phyloP scores from a whole-genome alignment of 2,329 filamentous ascomycete species.

The Cordyceps fumosorosea region DNA sequence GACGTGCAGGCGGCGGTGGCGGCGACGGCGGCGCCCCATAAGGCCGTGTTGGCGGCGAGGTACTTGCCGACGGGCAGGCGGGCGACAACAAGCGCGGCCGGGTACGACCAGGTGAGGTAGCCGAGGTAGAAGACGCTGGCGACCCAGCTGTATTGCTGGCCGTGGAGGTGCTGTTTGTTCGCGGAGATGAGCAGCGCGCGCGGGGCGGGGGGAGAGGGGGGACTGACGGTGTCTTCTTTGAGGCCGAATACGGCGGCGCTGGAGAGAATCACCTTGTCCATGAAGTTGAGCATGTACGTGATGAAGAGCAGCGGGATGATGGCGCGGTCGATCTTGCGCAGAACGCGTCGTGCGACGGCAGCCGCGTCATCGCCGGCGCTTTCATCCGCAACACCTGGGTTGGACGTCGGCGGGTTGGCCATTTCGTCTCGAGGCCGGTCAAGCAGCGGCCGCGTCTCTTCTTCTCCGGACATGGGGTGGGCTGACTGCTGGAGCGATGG shows the following conservation, averaged over 20 bases:
- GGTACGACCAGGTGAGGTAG: constrained; percentile 45
- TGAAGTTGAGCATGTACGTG: constrained; percentile 54
- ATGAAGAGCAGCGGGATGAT: constrained; percentile 51
- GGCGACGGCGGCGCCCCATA: constrained; percentile 44
- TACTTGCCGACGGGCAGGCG: constrained; percentile 42
- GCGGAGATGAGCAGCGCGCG: no score
- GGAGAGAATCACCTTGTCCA: constrained; percentile 53
- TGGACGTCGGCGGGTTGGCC: not conserved
- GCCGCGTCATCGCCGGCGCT: constrained; percentile 13
- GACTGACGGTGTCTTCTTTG: constrained; percentile 36
- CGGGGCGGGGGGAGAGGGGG: not conserved
- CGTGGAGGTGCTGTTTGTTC: constrained; percentile 21
- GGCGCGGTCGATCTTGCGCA: constrained; percentile 49
- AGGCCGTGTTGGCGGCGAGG: constrained; percentile 38
- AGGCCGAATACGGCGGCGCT: constrained; percentile 51
- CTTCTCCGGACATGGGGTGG: constrained; percentile 20
- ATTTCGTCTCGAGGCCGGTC: not conserved
- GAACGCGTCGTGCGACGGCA: constrained; percentile 28
- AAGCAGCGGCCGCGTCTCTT: not conserved
- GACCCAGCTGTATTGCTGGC: constrained; percentile 60
- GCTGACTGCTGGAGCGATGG: no score
- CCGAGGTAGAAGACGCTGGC: constrained; percentile 34
- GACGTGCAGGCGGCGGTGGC: constrained; percentile 39
- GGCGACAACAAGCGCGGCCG: constrained; percentile 41
- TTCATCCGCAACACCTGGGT: not conserved